phyloP scores from a whole-genome alignment of 1,284 basidiomycete genomes.

The Stereum hirsutum region DNA sequence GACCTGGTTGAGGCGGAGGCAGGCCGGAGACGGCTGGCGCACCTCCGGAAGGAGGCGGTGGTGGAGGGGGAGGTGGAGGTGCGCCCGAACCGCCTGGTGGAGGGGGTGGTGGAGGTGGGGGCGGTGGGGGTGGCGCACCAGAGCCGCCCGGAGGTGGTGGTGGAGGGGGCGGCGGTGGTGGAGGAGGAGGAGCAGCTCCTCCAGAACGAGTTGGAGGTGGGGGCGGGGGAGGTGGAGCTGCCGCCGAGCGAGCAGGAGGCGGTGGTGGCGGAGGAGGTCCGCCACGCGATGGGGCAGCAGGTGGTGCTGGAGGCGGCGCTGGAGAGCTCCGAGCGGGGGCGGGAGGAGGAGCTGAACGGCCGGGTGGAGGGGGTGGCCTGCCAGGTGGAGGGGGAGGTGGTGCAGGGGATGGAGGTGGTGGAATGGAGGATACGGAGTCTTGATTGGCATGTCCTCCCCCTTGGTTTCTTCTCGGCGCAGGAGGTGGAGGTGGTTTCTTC shows the following conservation, averaged over 20 bases:
- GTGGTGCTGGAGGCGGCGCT: constrained; percentile 27
- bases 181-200: constrained; percentile 19
- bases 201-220: constrained; percentile 15
- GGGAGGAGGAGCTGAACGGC: constrained; percentile 19
- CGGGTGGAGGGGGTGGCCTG: constrained; percentile 9
- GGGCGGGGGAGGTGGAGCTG: constrained; percentile 23
- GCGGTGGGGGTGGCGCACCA: constrained; percentile 19
- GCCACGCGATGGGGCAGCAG: constrained; percentile 23
- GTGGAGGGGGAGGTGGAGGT: constrained; percentile 26
- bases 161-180: constrained; percentile 25
- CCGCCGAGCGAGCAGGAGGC: constrained; percentile 18
- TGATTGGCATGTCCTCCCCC: constrained; percentile 19
- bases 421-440: constrained; percentile 13
- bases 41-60: constrained; percentile 13
- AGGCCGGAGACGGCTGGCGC: constrained; percentile 14
- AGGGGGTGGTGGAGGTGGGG: constrained; percentile 27
- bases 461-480: constrained; percentile 32
- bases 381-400: constrained; percentile 17
- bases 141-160: constrained; percentile 16
- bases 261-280: constrained; percentile 23
- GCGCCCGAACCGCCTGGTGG: constrained; percentile 16
- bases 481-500: constrained; percentile 50
- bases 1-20: constrained; percentile 32
- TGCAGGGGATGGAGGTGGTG: constrained; percentile 15
- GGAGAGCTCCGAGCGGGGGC: constrained; percentile 23